Conservation (phyloP, 495 filamentous ascomycete genomes). For the Annulohypoxylon nitens region DNA sequence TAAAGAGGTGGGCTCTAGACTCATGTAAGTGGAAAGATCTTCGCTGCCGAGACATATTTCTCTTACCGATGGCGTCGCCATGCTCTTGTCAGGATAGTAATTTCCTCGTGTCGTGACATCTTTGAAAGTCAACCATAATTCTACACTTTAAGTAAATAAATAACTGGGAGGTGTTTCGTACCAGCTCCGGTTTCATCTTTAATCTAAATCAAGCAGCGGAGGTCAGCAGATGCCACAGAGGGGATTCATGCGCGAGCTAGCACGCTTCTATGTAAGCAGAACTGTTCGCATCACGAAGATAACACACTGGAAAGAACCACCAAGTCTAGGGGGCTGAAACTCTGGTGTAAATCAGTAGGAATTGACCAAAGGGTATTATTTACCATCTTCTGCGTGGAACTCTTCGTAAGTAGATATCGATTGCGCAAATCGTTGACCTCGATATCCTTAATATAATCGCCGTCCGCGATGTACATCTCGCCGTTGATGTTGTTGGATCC, state of each 20-base stretch:
- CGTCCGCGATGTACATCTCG: slow-evolving; percentile 93
- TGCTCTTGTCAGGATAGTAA: slow-evolving; percentile 96
- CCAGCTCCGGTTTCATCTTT: slow-evolving; percentile 99
- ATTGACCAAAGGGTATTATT: slow-evolving; percentile 77
- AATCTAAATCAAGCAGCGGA: slow-evolving; percentile 95
- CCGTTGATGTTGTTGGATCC: slow-evolving; percentile 74
- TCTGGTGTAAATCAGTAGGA: slow-evolving; percentile 84
- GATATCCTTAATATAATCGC: slow-evolving; percentile 97
- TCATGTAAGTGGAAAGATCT: slow-evolving; percentile 22
- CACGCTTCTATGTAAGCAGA: slow-evolving; percentile 87
- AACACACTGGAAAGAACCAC: slow-evolving; percentile 54
- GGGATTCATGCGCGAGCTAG: slow-evolving; percentile 76
- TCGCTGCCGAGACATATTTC: slow-evolving; percentile 6
- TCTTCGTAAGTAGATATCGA: slow-evolving; percentile 97
- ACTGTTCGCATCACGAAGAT: slow-evolving; percentile 71
- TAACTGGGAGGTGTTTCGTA: slow-evolving; percentile 76
- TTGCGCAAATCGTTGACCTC: slow-evolving; percentile 98
- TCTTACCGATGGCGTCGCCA: slow-evolving; percentile 92
- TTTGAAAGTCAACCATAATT: slow-evolving; percentile 74
- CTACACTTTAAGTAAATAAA: slow-evolving; percentile 62
- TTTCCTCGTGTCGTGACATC: slow-evolving; percentile 98
- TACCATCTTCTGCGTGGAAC: slow-evolving; percentile 99
- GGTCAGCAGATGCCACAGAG: slow-evolving; percentile 99
- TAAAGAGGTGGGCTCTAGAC: slow-evolving; percentile 91
- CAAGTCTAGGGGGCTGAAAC: slow-evolving; percentile 56